Evolutionary conservation across 495 filamentous ascomycete species (phyloP), one percentile per base, ranked within the genome.

Genomic region (Lasiosphaeria ovina): DNA sequence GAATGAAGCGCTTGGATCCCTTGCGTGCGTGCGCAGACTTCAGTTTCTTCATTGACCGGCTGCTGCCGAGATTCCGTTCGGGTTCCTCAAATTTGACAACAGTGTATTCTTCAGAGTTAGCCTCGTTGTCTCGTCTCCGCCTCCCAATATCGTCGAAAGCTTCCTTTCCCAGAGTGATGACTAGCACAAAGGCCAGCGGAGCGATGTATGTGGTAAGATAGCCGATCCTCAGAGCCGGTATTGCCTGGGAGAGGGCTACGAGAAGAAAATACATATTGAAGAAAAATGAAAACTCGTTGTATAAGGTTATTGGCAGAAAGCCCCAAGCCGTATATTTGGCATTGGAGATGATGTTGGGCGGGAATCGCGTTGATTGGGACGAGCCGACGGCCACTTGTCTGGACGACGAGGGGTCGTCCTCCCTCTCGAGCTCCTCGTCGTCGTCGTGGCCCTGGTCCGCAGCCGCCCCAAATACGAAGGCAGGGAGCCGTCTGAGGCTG

Each of bases 231-330:
- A 99, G 73, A 7, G 89, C 81, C 14, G 92, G 92, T 58, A 99
- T 89, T 44, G 90, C 87, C 75, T 99, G 95, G 12, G 92, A 97
- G 47, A 97, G 75, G 7, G 95, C 95, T 4, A 99, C 95, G 6
- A 98, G 81, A 7, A 99, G 81, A 72, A 98, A 99, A 68, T 99
- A 99, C 69, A 97, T 87, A 79, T 99, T 99, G 82, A 98, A 97
- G 76, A 99, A 99, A 77, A 98, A 98, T 50, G 92, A 96, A 69
- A 99, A 99, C 66, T 99, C 95, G 77, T 98, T 97, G 72, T 96
- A 99, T 11, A 98, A 79, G 0, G 95, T 98, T 32, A 91, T 81
- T 4, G 95, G 95, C 3, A 99, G 82, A 74, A 99, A 99, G 60
- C 87, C 94, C 81, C 91, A 90, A 0, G 91, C 85, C n/a, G 93